Percentiles rank a stretch among this genome's conserved stretches.
These are phyloP conservation scores for Blastocystis hominis DNA, from an alignment of 352 stramenopile genomes.

Conservation along the genomic window DNA sequence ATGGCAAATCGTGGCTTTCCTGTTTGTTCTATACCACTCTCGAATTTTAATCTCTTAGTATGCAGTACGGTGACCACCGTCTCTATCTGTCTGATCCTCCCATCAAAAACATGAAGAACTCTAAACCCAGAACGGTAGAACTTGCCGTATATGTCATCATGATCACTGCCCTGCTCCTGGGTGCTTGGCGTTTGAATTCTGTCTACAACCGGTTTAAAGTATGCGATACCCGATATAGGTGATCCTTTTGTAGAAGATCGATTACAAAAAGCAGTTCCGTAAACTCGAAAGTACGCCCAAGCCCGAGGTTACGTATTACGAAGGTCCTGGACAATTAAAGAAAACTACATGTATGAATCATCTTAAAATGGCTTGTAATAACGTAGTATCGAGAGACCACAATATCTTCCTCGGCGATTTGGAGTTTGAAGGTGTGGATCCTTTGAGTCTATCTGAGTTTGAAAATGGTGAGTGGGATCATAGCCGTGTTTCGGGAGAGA, in stretches of 20 bases:
- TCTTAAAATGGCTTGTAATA: background rate
- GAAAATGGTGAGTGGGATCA: background rate
- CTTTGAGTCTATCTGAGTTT: background rate
- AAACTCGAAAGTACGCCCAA: background rate
- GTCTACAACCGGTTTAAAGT: background rate
- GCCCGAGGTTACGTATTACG: background rate
- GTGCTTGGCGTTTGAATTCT: background rate
- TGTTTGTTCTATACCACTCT: background rate
- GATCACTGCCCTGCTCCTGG: background rate
- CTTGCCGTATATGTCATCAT: background rate
- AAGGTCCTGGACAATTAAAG: background rate
- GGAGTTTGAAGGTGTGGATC: constrained; percentile 8
- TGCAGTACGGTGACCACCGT: background rate
- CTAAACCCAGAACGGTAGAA: background rate
- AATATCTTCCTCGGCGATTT: constrained; percentile 7
- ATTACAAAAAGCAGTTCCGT: constrained; percentile 38
- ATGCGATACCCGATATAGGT: background rate
- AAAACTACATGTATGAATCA: background rate
- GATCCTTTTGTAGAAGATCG: background rate
- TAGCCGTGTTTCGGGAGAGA: background rate
- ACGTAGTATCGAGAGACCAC: background rate
- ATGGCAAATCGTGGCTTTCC: constrained; percentile 15
- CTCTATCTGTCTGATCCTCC: background rate
- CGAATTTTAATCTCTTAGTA: background rate
- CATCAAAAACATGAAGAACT: constrained; percentile 27